Conservation (phyloP, 108 stramenopile genomes). For the Conticribra weissflogii region DNA sequence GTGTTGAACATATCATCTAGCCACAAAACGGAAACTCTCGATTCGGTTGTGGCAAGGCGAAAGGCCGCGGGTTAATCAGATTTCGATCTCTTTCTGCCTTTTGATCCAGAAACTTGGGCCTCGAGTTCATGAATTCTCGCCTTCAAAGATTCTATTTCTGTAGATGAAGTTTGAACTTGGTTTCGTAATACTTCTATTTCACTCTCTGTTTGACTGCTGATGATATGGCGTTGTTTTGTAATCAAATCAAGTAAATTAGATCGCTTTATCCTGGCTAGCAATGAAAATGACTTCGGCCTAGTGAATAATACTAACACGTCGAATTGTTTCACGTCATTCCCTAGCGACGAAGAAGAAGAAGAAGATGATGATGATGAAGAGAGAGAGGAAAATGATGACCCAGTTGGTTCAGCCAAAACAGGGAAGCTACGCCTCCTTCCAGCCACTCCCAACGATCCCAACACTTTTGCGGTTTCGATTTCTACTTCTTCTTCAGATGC, state of each 20-base stretch:
- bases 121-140: conserved; percentile 20
- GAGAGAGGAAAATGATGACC: too few relatives aligned
- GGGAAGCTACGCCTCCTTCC: conserved; percentile 22
- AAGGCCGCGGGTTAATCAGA: too few relatives aligned
- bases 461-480: conserved; percentile 38
- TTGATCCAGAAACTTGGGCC: too few relatives aligned
- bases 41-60: too few relatives aligned
- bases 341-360: too few relatives aligned
- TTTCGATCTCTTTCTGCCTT: too few relatives aligned
- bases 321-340: not conserved
- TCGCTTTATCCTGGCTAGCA: not conserved
- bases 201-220: not conserved
- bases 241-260: not conserved
- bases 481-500: conserved; percentile 42
- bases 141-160: conserved; percentile 24
- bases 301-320: not conserved
- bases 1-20: too few relatives aligned
- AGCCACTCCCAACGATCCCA: conserved; percentile 33
- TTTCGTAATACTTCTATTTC: conserved; percentile 5
- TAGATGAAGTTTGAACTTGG: conserved; percentile 4
- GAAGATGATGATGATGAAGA: too few relatives aligned
- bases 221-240: not conserved
- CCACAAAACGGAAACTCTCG: too few relatives aligned
- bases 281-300: not conserved
- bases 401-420: not conserved